Conservation (phyloP, 2,329 filamentous ascomycete species). For the Claviceps pusilla region DNA sequence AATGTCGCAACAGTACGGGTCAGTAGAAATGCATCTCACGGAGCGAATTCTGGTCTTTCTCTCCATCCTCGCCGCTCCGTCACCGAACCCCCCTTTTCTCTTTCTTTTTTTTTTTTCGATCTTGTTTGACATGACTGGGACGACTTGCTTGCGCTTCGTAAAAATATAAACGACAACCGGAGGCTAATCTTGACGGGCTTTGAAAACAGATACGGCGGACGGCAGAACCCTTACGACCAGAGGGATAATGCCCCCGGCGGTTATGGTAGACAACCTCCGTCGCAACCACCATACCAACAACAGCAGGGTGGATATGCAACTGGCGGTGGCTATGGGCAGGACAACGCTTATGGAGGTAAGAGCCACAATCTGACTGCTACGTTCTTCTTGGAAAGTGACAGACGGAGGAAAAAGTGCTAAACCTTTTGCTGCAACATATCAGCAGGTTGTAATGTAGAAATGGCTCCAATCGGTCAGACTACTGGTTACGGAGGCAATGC, state of each 20-base stretch:
- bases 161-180: neutral
- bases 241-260: slow-evolving; percentile 25
- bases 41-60: neutral
- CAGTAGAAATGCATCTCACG: slow-evolving; percentile 17
- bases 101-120: no score
- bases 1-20: slow-evolving; percentile 36
- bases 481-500: slow-evolving; percentile 26
- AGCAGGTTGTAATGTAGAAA: slow-evolving; percentile 46
- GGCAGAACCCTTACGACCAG: slow-evolving; percentile 45
- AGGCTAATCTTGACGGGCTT: neutral
- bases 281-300: neutral
- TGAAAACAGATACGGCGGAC: slow-evolving; percentile 36
- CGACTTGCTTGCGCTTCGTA: neutral
- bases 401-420: neutral
- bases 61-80: neutral
- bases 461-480: slow-evolving; percentile 48
- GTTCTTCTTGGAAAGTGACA: neutral
- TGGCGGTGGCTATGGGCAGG: slow-evolving; percentile 11
- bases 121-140: no score
- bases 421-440: neutral
- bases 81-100: no score
- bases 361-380: neutral
- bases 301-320: neutral
- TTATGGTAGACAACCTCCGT: slow-evolving; percentile 14
- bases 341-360: slow-evolving; percentile 18